Percentiles rank a stretch among this genome's conserved stretches.
Conservation (phyloP, 345 rosid species). For the Gossypium thurberi region DNA sequence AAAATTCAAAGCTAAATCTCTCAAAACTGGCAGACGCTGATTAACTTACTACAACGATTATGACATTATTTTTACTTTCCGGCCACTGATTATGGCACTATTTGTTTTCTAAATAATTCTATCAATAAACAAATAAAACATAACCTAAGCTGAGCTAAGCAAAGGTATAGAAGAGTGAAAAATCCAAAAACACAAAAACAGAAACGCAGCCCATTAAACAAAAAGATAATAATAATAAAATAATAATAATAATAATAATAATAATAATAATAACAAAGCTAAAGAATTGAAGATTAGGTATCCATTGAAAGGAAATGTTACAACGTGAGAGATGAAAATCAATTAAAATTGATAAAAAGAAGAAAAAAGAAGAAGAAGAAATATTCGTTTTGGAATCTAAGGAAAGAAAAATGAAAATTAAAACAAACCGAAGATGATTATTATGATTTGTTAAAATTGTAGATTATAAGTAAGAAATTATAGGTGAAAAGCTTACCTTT, state of each 20-base stretch:
- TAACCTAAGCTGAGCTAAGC: background rate
- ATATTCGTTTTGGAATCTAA: conserved; percentile 6
- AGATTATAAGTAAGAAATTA: background rate
- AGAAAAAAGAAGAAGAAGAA: background rate
- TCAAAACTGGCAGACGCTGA: background rate
- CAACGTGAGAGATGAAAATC: conserved; percentile 24
- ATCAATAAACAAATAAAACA: background rate
- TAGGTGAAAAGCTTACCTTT: conserved; percentile 16
- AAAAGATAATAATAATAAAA: background rate
- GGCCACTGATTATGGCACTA: background rate
- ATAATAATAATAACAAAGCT: background rate
- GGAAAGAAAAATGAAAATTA: background rate
- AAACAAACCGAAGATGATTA: background rate
- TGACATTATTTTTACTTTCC: background rate
- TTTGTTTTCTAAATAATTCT: background rate
- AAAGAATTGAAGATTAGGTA: background rate
- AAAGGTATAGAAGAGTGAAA: background rate
- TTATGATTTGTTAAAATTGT: background rate
- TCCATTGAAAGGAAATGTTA: background rate
- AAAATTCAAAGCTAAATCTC: background rate
- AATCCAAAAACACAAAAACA: background rate
- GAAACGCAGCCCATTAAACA: background rate
- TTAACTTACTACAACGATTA: background rate
- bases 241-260: no score
- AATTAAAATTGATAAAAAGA: conserved; percentile 3